phyloP scores from a whole-genome alignment of 1,284 basidiomycete species.

The Sporisorium scitamineum region DNA sequence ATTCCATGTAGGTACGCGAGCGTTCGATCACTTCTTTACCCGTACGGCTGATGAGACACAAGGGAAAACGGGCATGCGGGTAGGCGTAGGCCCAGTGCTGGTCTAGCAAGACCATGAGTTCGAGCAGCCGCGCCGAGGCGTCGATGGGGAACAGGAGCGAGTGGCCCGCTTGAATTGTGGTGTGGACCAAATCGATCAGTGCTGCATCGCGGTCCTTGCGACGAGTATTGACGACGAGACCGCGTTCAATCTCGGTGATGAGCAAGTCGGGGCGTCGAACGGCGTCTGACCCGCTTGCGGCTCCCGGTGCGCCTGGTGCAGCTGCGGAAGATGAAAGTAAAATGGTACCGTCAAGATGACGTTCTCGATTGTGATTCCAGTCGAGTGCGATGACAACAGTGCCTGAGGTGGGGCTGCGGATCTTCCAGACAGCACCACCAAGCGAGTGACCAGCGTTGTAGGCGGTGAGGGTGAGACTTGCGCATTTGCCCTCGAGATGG shows the following conservation, averaged over 20 bases:
- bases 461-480: constrained; percentile 85
- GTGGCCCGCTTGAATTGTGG: constrained; percentile 83
- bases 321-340: constrained; percentile 53
- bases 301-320: constrained; percentile 33
- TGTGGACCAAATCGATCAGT: constrained; percentile 76
- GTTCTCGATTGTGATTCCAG: constrained; percentile 95
- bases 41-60: constrained; percentile 90
- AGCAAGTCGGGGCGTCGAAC: constrained; percentile 73
- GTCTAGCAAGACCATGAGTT: constrained; percentile 92
- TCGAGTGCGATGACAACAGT: constrained; percentile 96
- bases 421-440: constrained; percentile 98
- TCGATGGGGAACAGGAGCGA: constrained; percentile 92
- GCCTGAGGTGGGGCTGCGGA: constrained; percentile 93
- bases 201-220: constrained; percentile 89
- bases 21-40: constrained; percentile 94
- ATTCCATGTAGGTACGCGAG: constrained; percentile 97
- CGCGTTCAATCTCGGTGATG: constrained; percentile 89
- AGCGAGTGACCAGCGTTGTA: constrained; percentile 96
- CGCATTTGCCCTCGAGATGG: constrained; percentile 83
- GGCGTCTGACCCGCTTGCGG: constrained; percentile 44
- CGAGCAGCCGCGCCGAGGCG: constrained; percentile 89
- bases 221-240: constrained; percentile 81
- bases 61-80: constrained; percentile 73
- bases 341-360: constrained; percentile 94
- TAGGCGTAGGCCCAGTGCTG: constrained; percentile 94